Conservation (phyloP, 192 early-diverging fungal genomes). For the Coemansia sp. region DNA sequence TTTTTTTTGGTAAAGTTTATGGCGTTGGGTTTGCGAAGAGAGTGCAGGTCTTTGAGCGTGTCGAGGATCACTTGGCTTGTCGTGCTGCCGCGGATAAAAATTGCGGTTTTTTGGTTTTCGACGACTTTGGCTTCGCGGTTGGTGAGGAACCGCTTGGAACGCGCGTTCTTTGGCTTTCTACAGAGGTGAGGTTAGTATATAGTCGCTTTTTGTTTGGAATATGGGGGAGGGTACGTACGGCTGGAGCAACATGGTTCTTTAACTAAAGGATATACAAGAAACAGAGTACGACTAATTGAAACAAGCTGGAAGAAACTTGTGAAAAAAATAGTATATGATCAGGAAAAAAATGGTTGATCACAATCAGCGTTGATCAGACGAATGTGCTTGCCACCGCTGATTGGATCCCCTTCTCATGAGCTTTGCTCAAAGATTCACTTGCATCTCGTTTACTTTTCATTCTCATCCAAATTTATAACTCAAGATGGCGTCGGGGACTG, state of each 20-base stretch:
- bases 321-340: neutral
- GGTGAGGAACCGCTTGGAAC: constrained; percentile 78
- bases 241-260: constrained; percentile 5
- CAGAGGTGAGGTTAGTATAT: neutral
- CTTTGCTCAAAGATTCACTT: neutral
- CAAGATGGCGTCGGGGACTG: constrained; percentile 51
- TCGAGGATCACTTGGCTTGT: constrained; percentile 82
- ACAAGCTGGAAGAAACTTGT: neutral
- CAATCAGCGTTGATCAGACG: neutral
- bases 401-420: neutral
- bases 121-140: constrained; percentile 87
- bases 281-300: neutral
- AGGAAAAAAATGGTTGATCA: neutral
- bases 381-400: neutral
- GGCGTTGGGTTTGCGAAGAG: constrained; percentile 86
- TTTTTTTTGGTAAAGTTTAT: constrained; percentile 92
- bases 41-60: constrained; percentile 87
- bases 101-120: constrained; percentile 87
- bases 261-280: neutral
- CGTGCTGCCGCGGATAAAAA: constrained; percentile 83
- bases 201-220: neutral
- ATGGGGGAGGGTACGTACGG: constrained; percentile 4
- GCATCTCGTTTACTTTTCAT: neutral
- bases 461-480: neutral
- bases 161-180: constrained; percentile 84